Evolutionary conservation across 2,329 filamentous ascomycete species (phyloP).

Genomic region (Gaeumannomyces sp.): DNA sequence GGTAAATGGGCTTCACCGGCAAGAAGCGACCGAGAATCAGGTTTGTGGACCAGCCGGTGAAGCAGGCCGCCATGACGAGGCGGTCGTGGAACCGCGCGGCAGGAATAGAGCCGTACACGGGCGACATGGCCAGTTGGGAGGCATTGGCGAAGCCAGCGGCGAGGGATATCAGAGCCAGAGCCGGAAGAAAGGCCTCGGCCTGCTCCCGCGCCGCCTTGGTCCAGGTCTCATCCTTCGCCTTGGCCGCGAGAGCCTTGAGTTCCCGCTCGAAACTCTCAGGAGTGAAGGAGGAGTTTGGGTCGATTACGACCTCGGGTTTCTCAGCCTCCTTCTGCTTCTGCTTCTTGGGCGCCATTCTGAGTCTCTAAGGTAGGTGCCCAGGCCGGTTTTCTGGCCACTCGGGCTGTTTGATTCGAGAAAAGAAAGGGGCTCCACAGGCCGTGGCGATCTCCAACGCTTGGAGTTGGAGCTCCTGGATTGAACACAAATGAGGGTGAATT

Average conservation of each 20-base stretch:
- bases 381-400: not conserved
- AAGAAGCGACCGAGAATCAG: slow-evolving; percentile 45
- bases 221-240: slow-evolving; percentile 31
- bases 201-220: slow-evolving; percentile 30
- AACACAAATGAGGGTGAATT: not conserved
- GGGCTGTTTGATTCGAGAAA: not conserved
- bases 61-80: slow-evolving; percentile 58
- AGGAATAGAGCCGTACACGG: slow-evolving; percentile 83
- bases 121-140: slow-evolving; percentile 71
- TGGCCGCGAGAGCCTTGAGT: slow-evolving; percentile 43
- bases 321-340: slow-evolving; percentile 1
- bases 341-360: slow-evolving; percentile 14
- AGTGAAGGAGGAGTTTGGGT: slow-evolving; percentile 33
- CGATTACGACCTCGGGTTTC: slow-evolving; percentile 14
- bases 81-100: slow-evolving; percentile 65
- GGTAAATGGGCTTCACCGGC: slow-evolving; percentile 40
- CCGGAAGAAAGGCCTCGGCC: slow-evolving; percentile 33
- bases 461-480: no score
- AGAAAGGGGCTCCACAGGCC: not conserved
- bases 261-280: slow-evolving; percentile 49
- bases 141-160: slow-evolving; percentile 61
- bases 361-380: not conserved
- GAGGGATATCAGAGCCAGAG: slow-evolving; percentile 43
- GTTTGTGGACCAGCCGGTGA: slow-evolving; percentile 67
- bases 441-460: not conserved